A percentile compares a stretch with the other conserved stretches of the same genome.
phyloP scores from a whole-genome alignment of 2,329 filamentous ascomycete genomes.

The Seiridium unicorne region DNA sequence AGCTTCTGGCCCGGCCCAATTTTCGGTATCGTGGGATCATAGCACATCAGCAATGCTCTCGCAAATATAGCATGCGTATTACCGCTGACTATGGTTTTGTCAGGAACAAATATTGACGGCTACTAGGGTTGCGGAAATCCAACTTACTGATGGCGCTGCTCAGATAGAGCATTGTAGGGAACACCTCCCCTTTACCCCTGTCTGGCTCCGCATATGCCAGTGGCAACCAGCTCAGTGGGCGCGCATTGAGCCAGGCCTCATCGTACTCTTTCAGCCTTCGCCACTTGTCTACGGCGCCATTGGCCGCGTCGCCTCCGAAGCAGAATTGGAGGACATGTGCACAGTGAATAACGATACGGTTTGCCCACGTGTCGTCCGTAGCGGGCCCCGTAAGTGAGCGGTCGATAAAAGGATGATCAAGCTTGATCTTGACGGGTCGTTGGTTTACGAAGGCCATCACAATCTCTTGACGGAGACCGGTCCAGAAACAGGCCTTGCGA shows the following conservation, averaged over 20 bases:
- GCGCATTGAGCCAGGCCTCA: background rate
- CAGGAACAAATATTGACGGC: too few species aligned
- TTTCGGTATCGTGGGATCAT: conserved; percentile 3
- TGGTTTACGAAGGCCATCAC: conserved; percentile 5
- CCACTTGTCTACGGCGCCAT: background rate
- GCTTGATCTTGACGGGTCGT: conserved; percentile 3
- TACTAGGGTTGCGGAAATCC: background rate
- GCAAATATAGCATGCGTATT: conserved; percentile 2
- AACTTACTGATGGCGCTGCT: background rate
- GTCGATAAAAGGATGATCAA: conserved; percentile 1
- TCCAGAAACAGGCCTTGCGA: conserved; percentile 7
- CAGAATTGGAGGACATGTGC: conserved; percentile 1
- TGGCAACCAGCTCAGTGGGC: background rate
- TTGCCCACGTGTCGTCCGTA: conserved; percentile 5
- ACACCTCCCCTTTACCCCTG: background rate
- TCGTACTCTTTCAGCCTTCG: background rate
- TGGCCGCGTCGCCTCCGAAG: background rate
- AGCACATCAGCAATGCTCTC: background rate
- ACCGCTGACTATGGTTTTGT: background rate
- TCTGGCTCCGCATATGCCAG: conserved; percentile 2
- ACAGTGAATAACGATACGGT: conserved; percentile 6
- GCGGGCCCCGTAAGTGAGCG: background rate
- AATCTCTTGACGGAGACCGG: conserved; percentile 6
- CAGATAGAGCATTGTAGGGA: background rate
- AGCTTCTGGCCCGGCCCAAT: conserved; percentile 4